Base-by-base conservation (phyloP, 2,329 filamentous ascomycete species). In the Cladophialophora exuberans region DNA sequence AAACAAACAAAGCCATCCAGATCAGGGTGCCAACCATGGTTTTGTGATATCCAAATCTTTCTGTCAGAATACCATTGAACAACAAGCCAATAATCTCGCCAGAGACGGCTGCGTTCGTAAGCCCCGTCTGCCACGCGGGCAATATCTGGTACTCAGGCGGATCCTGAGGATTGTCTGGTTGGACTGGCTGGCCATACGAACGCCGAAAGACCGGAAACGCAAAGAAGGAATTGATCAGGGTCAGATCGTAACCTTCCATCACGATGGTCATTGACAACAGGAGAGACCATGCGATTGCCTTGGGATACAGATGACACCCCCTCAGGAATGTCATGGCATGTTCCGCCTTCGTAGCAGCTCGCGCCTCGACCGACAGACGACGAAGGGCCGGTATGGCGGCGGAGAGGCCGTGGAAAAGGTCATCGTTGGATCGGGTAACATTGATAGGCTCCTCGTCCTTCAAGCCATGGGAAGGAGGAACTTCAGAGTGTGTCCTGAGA, bases 61-160 rank as follows among this genome's bases (percentile, higher is more conserved):
- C 84, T 13, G 84, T 83, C 42, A 86, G 70, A 68, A 78, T 83
- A 31, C 86, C 86, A 65, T 86, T 87, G 67, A 87, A 74, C 61
- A 86, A 72, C 42, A 88, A 76, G 11, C 86, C 86, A 45, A 88
- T 76, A 45, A 89, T 83, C 66, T 86, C 83, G 38, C 86, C 86
- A 17, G 79, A 77, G 51, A 79, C 76, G 45, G 80, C 79, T 23
- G 81, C 83, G 52, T 83, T 83, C 5, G 75, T 77, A 2, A 85
- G 64, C 0, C 75, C 82, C 0, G 79, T 78, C 65, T 84, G 82
- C 83, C 83, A 85, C 0, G 76, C 72, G 0, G 81, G 78, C 1
- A 78, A 75, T 20, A 85, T 69, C 30, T 75, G 70, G 52, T 79
- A 80, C 23, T 72, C 73, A 1, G 69, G 71, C 2, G 68, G 67